These are phyloP conservation scores for Paramecium pentaurelia DNA, from an alignment of 73 alveolate genomes.

Conservation along the genomic window DNA sequence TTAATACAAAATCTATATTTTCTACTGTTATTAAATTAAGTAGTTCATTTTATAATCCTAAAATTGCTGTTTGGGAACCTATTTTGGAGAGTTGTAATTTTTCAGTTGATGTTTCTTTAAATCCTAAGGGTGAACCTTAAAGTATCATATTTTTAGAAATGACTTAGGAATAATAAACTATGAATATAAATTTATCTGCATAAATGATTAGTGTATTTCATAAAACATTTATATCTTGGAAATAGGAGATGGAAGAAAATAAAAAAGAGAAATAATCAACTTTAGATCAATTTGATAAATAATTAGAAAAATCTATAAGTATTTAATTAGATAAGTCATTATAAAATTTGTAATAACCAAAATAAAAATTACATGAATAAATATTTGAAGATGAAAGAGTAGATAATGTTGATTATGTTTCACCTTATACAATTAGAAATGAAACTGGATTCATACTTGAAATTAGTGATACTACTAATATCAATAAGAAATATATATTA, in stretches of 20 bases:
- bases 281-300: background rate
- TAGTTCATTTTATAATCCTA: slow-evolving; percentile 62
- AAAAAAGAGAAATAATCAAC: background rate
- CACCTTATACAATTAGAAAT: slow-evolving; percentile 60
- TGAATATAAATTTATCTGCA: slow-evolving; percentile 46
- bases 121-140: slow-evolving; percentile 60
- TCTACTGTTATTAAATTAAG: slow-evolving; percentile 41
- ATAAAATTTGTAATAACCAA: background rate
- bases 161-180: background rate
- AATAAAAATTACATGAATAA: background rate
- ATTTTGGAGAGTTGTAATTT: slow-evolving; percentile 51
- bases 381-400: background rate
- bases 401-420: slow-evolving; percentile 52
- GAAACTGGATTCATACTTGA: slow-evolving; percentile 49
- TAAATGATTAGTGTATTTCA: slow-evolving; percentile 50
- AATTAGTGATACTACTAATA: background rate
- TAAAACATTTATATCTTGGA: slow-evolving; percentile 47
- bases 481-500: background rate
- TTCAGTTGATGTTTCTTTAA: slow-evolving; percentile 44
- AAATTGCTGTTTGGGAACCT: slow-evolving; percentile 67
- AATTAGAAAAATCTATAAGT: background rate
- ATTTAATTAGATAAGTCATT: background rate
- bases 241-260: slow-evolving; percentile 21
- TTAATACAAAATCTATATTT: slow-evolving; percentile 23
- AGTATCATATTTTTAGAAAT: slow-evolving; percentile 43